A percentile compares a stretch with the other conserved stretches of the same genome.
phyloP scores from a whole-genome alignment of 768 basidiomycete species.

The Paxillus involutus region DNA sequence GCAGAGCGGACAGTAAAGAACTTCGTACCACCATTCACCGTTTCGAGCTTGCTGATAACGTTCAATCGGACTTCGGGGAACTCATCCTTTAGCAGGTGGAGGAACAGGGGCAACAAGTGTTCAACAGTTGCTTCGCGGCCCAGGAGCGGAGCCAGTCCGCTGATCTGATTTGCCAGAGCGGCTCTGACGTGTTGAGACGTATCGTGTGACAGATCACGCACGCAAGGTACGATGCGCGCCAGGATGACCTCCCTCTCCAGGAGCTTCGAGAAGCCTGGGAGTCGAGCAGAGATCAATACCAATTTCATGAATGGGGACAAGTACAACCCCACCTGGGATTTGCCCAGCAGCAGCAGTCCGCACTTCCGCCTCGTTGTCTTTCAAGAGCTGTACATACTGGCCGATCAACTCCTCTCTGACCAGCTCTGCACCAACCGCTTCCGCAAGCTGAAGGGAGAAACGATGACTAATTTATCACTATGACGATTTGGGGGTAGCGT shows the following conservation, averaged over 20 bases:
- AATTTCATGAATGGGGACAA: background rate
- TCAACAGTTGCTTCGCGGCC: conserved; percentile 94
- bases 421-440: conserved; percentile 85
- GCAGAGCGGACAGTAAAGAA: background rate
- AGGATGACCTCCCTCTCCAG: conserved; percentile 94
- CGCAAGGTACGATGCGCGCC: conserved; percentile 90
- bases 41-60: conserved; percentile 97
- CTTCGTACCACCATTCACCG: conserved; percentile 81
- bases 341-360: conserved; percentile 95
- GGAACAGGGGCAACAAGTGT: conserved; percentile 93
- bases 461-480: background rate
- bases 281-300: conserved; percentile 7
- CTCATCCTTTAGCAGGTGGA: conserved; percentile 96
- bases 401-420: conserved; percentile 92
- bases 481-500: conserved; percentile 11
- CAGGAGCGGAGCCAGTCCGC: conserved; percentile 91
- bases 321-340: conserved; percentile 74
- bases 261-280: conserved; percentile 86
- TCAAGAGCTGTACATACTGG: conserved; percentile 90
- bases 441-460: conserved; percentile 63
- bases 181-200: conserved; percentile 96
- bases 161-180: conserved; percentile 93
- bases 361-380: conserved; percentile 99
- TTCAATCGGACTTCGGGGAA: conserved; percentile 97
- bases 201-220: conserved; percentile 91